Evolutionary conservation across 768 basidiomycete species (phyloP), one percentile per base, ranked within the genome.

Genomic region (Rhizopogon vulgaris): DNA sequence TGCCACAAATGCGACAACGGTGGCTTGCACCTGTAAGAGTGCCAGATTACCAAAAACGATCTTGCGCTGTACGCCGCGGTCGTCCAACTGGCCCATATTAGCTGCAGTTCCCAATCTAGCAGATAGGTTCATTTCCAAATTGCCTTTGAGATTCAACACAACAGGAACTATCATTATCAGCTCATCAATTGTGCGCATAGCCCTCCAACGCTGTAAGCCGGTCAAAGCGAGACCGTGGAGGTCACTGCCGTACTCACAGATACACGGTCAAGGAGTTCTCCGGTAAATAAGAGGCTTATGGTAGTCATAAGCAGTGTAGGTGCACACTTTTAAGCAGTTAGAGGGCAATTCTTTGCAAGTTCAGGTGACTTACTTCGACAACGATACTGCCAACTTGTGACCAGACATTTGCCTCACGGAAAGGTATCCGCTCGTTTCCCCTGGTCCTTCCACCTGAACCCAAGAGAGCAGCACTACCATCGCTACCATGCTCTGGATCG

Each of bases 71-170:
- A 72, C 74, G 2, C 65, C 58, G 0, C 83, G 81, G 32, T 84
- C 78, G 64, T 98, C 93, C 4, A 99, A 82, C 55, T 93, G 83
- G 40, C 95, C 95, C 47, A 94, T 85, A 59, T 97, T 96, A 5
- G 94, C 89, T 1, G 94, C 87, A 0, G 96, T 99, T 1, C 90
- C 87, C n/a, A 99, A 77, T 12, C 95, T 81, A 1, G 96, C 93
- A 3, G 94, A 94, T 6, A 99, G 83, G 58, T 96, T 97, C 95
- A 98, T 98, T 69, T 98, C 96, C 36, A 98, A 79, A 63, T 99
- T 92, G n/a, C 95, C 96, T 62, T 96, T 97, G 52, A 99, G 80
- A 60, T 98, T 98, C 57, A 92, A 79, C 17, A 98, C 74, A 55
- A 94, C 93, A 10, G 95, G 94, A 3, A 97, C 85, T 49, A 98